Base-by-base conservation (phyloP, 208 protist genomes). In the Phytomonas francai region DNA sequence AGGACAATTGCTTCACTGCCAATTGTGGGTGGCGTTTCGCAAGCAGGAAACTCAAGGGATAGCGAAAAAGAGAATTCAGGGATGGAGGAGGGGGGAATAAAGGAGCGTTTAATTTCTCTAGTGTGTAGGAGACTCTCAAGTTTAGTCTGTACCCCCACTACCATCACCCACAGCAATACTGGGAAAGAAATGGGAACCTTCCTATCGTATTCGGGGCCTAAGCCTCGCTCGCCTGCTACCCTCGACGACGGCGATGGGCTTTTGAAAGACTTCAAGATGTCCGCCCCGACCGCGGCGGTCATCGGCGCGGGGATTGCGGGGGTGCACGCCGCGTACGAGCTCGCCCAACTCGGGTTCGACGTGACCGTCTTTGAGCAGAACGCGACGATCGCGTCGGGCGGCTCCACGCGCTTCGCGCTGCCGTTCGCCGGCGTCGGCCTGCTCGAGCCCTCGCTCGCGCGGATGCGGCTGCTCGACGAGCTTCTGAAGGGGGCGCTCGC, bases 271-370 rank as follows among this genome's bases (percentile, higher is more conserved):
- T 61, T 33, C 25, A 70, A 70, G 62, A 78, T 84, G 0, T 71
- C 65, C 14, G 19, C 68, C 0, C 87, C 85, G 0, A 84, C 73
- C 28, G 87, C 87, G 2, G 90, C 90, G 12, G 90, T 95, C 36
- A 78, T 95, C 59, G 87, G 90, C 25, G 87, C 81, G 30, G 90
- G 90, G 27, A 83, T 95, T 39, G 84, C 86, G 0, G 90, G 90
- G 25, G 87, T 95, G 16, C 90, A 95, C 72, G 82, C 84, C 0
- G 90, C 90, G 9, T 91, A 95, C 67, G 90, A 95, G 72, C 77
- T 95, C 27, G 87, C 82, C 12, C 74, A 83, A 30, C 59, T 93
- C 8, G 90, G 90, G 16, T 95, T 95, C 58, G 65, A 83, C 7
- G 90, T 95, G 25, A 92, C 84, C 0, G 85, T 95, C 12, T 93